These are phyloP conservation scores for Lyophyllum decastes DNA, from an alignment of 768 basidiomycete genomes.

Conservation along the genomic window DNA sequence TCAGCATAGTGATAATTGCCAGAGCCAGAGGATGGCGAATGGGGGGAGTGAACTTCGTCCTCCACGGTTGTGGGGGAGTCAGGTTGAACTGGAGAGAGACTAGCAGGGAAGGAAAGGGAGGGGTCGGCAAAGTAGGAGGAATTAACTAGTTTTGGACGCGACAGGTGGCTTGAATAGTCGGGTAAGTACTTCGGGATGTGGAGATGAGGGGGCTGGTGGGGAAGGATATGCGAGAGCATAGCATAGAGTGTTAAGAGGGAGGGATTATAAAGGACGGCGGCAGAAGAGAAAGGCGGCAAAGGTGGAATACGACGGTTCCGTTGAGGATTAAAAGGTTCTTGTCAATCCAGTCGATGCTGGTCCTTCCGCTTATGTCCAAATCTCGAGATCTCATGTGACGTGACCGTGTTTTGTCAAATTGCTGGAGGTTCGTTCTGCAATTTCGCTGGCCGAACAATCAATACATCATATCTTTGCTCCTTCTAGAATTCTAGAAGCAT, in stretches of 20 bases:
- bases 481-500: slow-evolving; percentile 32
- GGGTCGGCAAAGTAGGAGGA: slow-evolving; percentile 27
- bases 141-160: slow-evolving; percentile 23
- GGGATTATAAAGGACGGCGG: slow-evolving; percentile 18
- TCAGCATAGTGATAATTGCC: slow-evolving; percentile 33
- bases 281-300: not conserved
- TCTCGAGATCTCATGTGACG: slow-evolving; percentile 36
- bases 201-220: slow-evolving; percentile 21
- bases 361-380: slow-evolving; percentile 26
- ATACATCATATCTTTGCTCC: slow-evolving; percentile 24
- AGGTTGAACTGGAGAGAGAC: slow-evolving; percentile 24
- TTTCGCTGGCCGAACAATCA: slow-evolving; percentile 31
- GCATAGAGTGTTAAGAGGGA: not conserved
- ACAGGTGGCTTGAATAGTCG: slow-evolving; percentile 12
- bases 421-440: slow-evolving; percentile 6
- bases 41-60: slow-evolving; percentile 32
- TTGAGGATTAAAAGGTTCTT: slow-evolving; percentile 22
- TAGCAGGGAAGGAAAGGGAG: slow-evolving; percentile 21
- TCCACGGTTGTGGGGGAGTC: slow-evolving; percentile 36
- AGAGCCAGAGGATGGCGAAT: slow-evolving; percentile 30
- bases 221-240: slow-evolving; percentile 27
- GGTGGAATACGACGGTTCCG: slow-evolving; percentile 21
- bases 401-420: slow-evolving; percentile 28
- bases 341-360: slow-evolving; percentile 6
- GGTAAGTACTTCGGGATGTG: slow-evolving; percentile 26